Evolutionary conservation across 2,329 filamentous ascomycete species (phyloP).

Genomic region (Exophiala viscosa): DNA sequence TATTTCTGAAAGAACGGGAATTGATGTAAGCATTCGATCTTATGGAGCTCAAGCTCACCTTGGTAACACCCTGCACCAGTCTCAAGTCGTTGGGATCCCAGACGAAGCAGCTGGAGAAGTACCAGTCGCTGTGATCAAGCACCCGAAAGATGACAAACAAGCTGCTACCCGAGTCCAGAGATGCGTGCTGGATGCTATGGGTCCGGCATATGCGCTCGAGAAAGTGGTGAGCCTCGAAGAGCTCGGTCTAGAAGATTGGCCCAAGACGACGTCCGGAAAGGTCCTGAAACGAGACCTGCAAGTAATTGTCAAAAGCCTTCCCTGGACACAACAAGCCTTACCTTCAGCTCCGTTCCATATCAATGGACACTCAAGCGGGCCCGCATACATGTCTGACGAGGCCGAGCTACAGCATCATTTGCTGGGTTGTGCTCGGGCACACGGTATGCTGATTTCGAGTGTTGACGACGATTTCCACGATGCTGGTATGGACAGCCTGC

Average conservation of each 20-base stretch:
- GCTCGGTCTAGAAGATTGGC: conserved; percentile 33
- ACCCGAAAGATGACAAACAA: not conserved
- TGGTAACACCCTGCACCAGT: conserved; percentile 3
- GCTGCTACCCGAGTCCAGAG: not conserved
- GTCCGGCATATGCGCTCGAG: conserved; percentile 8
- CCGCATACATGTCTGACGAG: not conserved
- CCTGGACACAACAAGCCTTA: not conserved
- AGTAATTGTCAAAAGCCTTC: not conserved
- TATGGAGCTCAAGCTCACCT: not conserved
- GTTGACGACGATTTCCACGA: conserved; percentile 43
- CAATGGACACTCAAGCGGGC: not conserved
- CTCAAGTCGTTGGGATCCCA: conserved; percentile 43
- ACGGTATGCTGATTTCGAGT: conserved; percentile 33
- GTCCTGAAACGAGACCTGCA: conserved; percentile 10
- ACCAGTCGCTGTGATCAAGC: conserved; percentile 44
- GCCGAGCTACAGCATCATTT: not conserved
- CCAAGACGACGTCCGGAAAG: conserved; percentile 28
- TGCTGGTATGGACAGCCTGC: conserved; percentile 46
- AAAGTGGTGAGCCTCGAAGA: conserved; percentile 33
- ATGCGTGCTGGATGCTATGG: conserved; percentile 6
- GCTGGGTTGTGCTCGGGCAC: conserved; percentile 31
- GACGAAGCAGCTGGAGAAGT: conserved; percentile 49
- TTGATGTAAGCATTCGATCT: conserved; percentile 27
- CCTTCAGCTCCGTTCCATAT: too few relatives aligned
- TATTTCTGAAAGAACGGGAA: conserved; percentile 36